Evolutionary conservation across 371 early-diverging fungal species (phyloP), one percentile per base, ranked within the genome.

Genomic region (Capillidium rhysosporum): DNA sequence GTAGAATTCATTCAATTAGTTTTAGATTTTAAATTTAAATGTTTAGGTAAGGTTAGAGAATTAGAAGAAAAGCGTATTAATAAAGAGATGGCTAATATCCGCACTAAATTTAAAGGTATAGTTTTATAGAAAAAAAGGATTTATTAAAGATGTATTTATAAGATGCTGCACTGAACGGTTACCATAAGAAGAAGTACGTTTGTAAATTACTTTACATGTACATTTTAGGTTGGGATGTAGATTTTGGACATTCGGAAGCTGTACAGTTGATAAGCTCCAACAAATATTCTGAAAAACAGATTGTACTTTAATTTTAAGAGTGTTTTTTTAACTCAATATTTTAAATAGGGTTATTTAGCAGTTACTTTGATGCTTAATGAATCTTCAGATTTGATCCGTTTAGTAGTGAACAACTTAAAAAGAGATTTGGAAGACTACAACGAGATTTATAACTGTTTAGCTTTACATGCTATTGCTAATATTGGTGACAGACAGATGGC

Each of bases 191-290:
- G 65, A 97, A 97, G 61, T 97, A 97, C 61, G 90, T 97, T 39
- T 90, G 90, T 72, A 97, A 97, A 65, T 72, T 97, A 26, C 62
- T 97, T 49, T 97, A 95, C 74, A 95, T 97, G 88, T 92, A 91
- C 60, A 86, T 97, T 61, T 84, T 93, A 51, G 98, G 98, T 25
- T 96, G 89, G 83, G 90, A 92, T 20, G 82, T 96, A 43, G 92
- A 96, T 61, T 91, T 97, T 70, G 98, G 98, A 25, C 92, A 95
- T 63, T 71, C 84, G 60, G 96, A 97, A 63, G 92, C 94, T 21
- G 87, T 95, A 55, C 84, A 89, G 55, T 71, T 97, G 49, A 79
- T 94, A 54, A 76, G 80, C 16, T 86, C 89, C 58, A 56, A 63
- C 31, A 91, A 89, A 60, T 97, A 89, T 68, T 88, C 89, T 56